Conservation (phyloP, 2,329 filamentous ascomycete genomes). For the Fusarium mangiferae region DNA sequence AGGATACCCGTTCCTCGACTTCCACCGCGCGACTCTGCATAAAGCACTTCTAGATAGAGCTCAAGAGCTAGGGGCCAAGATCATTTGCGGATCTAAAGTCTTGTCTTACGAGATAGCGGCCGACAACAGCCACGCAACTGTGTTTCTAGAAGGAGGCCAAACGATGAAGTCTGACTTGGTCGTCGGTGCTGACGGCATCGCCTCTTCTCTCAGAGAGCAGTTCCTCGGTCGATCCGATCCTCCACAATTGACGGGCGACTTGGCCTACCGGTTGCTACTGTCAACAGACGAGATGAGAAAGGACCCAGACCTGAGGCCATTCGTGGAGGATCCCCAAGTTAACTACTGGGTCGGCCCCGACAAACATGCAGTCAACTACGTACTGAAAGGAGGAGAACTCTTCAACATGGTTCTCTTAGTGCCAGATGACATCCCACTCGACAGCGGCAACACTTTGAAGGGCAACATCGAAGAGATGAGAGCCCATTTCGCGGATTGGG, state of each 20-base stretch:
- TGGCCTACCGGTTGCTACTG: constrained; percentile 65
- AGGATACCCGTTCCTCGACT: constrained; percentile 55
- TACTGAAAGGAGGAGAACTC: constrained; percentile 49
- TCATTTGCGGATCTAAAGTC: neutral
- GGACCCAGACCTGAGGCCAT: constrained; percentile 56
- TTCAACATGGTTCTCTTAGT: constrained; percentile 6
- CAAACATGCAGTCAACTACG: constrained; percentile 61
- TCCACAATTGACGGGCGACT: constrained; percentile 58
- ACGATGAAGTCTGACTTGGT: neutral
- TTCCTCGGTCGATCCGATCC: neutral
- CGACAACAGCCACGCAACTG: neutral
- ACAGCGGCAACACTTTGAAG: neutral
- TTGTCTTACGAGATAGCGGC: neutral
- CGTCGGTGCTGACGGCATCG: neutral
- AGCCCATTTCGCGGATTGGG: constrained; percentile 66
- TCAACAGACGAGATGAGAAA: constrained; percentile 57
- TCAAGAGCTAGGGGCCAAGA: neutral
- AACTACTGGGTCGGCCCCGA: constrained; percentile 66
- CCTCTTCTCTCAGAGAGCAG: constrained; percentile 1
- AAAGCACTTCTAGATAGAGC: neutral
- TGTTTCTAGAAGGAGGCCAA: neutral
- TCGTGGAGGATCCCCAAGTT: constrained; percentile 59
- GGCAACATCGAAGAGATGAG: constrained; percentile 55
- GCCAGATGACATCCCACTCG: neutral
- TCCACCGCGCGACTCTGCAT: constrained; percentile 47